A percentile compares a stretch with the other conserved stretches of the same genome.
Conservation (phyloP, 148 eudicot genomes). For the Dysphania ambrosioides region DNA sequence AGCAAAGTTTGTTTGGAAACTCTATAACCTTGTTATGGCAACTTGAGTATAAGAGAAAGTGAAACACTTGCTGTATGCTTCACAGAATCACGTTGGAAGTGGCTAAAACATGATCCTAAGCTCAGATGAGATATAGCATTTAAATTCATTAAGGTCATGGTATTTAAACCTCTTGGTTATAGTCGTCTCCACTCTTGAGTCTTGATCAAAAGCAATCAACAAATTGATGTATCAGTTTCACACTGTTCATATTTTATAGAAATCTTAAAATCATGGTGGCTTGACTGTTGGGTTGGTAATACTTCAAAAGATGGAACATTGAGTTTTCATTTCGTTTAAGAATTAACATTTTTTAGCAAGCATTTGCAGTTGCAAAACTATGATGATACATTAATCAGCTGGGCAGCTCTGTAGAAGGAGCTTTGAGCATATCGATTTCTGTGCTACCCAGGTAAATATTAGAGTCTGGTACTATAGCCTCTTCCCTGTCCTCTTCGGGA, state of each 20-base stretch:
- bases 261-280: neutral
- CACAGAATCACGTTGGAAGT: neutral
- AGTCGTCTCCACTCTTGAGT: neutral
- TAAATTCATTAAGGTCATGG: neutral
- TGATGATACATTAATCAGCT: neutral
- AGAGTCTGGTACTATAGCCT: neutral
- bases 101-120: neutral
- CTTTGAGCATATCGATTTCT: neutral
- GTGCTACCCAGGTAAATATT: slow-evolving; percentile 1
- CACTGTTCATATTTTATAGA: neutral
- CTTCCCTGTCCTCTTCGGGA: neutral
- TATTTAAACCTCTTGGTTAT: neutral
- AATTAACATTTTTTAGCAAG: neutral
- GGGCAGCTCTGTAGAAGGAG: neutral
- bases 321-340: neutral
- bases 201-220: neutral
- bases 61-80: slow-evolving; percentile 1
- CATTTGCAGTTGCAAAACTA: neutral
- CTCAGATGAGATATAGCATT: neutral
- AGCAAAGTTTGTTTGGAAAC: neutral
- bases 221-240: neutral
- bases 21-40: neutral
- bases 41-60: neutral
- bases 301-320: neutral
- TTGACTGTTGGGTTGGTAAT: neutral